These are phyloP conservation scores for Coemansia sp. DNA, from an alignment of 192 early-diverging fungal genomes.

Conservation along the genomic window DNA sequence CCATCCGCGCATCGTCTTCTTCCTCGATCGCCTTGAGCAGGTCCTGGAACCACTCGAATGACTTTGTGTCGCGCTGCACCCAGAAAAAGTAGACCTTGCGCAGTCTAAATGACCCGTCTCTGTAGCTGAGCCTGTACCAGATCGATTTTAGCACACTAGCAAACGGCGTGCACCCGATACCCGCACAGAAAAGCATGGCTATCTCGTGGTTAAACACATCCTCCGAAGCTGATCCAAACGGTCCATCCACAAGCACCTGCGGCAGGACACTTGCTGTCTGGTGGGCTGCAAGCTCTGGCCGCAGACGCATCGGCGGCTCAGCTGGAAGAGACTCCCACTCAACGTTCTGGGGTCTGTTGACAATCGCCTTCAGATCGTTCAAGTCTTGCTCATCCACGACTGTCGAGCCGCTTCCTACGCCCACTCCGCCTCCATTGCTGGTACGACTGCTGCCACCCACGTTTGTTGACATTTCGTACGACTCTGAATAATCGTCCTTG, in stretches of 20 bases:
- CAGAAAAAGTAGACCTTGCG: slow-evolving; percentile 88
- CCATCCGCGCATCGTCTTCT: slow-evolving; percentile 60
- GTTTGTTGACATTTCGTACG: slow-evolving; percentile 30
- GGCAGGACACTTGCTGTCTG: slow-evolving; percentile 57
- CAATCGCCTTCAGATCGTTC: slow-evolving; percentile 38
- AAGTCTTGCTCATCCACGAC: slow-evolving; percentile 25
- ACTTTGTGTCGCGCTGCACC: slow-evolving; percentile 79
- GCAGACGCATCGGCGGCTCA: slow-evolving; percentile 9
- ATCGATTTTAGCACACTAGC: slow-evolving; percentile 80
- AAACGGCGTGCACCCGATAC: slow-evolving; percentile 84
- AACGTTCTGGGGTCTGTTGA: slow-evolving; percentile 25
- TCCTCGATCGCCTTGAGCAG: slow-evolving; percentile 78
- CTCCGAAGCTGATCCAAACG: slow-evolving; percentile 76
- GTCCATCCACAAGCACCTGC: slow-evolving; percentile 72
- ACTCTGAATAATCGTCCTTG: slow-evolving; percentile 12
- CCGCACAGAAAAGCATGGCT: slow-evolving; percentile 74
- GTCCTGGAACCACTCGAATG: slow-evolving; percentile 89
- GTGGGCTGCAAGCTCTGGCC: slow-evolving; percentile 23
- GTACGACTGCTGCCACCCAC: neutral
- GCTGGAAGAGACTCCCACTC: slow-evolving; percentile 34
- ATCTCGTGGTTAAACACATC: slow-evolving; percentile 83
- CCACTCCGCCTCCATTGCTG: slow-evolving; percentile 1
- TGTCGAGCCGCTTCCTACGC: slow-evolving; percentile 21
- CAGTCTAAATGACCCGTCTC: slow-evolving; percentile 53
- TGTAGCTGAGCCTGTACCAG: slow-evolving; percentile 69